Evolutionary conservation across 805 yeast genomes (phyloP), one percentile per base, ranked within the genome.

Genomic region (Ogataea nitratoaversa): DNA sequence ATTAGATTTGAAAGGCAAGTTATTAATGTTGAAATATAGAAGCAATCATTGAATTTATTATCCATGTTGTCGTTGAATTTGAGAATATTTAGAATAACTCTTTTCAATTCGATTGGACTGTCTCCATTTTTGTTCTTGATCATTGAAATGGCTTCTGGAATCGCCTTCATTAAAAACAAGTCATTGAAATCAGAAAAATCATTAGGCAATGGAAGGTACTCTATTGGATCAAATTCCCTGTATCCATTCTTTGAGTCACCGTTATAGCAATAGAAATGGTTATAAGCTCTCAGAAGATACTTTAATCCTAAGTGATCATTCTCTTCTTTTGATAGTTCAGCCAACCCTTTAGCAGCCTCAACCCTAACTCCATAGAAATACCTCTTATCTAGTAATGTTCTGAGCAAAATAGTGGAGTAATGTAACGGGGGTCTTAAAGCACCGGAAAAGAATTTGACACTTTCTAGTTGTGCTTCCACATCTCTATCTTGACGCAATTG

Each of bases 401-500:
- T 68, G 2, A 86, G 66, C 32, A 93, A 65, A 17, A 85, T 74
- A 0, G 95, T 79, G 7, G 95, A 86, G 56, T 88, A 84, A 5
- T 84, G 67, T 0, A 70, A 49, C 2, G 74, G 71, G 0, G 89
- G 85, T 40, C 76, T 73, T 37, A 71, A 71, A 9, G 71, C 62
- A 17, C 71, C 76, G 7, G 84, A 80, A 60, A 87, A 91, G 59
- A 75, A 86, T 36, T 71, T 66, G 13, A 90, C 74, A 8, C 96
- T 88, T 39, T 88, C 96, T 32, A 79, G 63, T 55, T 93, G 99
- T 0, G 99, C 99, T 45, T 89, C 96, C 16, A 93, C 95, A 56
- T 93, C 99, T 46, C 96, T 68, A 62, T 93, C 99, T 57, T 89
- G 95, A 51, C 86, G 93, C 23, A 93, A 65, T 56, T 93, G 99